phyloP scores from a whole-genome alignment of 306 rosid genomes.

The Quercus dentata region DNA sequence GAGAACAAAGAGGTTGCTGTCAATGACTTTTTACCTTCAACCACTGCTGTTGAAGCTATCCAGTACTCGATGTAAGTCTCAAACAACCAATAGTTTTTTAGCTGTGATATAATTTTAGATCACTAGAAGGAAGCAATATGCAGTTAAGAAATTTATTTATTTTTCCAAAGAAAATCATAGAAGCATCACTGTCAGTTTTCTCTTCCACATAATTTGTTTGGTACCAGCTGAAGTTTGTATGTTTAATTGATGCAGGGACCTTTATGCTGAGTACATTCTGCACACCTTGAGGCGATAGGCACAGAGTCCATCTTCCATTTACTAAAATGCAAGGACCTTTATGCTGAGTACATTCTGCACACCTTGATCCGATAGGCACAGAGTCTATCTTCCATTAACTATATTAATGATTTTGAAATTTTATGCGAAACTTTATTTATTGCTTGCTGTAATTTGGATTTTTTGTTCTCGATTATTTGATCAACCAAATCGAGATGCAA shows the following conservation, averaged over 20 bases:
- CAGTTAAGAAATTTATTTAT: too few species aligned
- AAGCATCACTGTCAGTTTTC: neutral
- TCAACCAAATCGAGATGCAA: neutral
- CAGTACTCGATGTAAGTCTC: slow-evolving; percentile 76
- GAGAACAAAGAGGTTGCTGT: slow-evolving; percentile 99
- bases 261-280: slow-evolving; percentile 83
- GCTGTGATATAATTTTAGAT: neutral
- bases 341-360: slow-evolving; percentile 77
- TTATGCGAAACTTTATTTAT: neutral
- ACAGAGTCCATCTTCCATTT: slow-evolving; percentile 12
- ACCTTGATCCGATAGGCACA: slow-evolving; percentile 66
- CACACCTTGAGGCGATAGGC: slow-evolving; percentile 77
- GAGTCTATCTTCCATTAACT: slow-evolving; percentile 15
- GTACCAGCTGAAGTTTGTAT: slow-evolving; percentile 7
- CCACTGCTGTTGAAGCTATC: slow-evolving; percentile 74
- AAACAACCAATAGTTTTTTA: neutral
- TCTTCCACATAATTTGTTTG: neutral
- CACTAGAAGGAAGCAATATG: too few species aligned
- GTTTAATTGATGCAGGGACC: slow-evolving; percentile 75
- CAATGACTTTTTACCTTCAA: slow-evolving; percentile 72
- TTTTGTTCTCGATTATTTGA: neutral
- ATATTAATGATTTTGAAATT: slow-evolving; percentile 5
- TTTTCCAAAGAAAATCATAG: neutral
- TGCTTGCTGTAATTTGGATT: neutral
- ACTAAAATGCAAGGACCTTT: slow-evolving; percentile 76